Evolutionary conservation across 805 yeast species (phyloP).

Genomic region (Yamadazyma ubonensis): DNA sequence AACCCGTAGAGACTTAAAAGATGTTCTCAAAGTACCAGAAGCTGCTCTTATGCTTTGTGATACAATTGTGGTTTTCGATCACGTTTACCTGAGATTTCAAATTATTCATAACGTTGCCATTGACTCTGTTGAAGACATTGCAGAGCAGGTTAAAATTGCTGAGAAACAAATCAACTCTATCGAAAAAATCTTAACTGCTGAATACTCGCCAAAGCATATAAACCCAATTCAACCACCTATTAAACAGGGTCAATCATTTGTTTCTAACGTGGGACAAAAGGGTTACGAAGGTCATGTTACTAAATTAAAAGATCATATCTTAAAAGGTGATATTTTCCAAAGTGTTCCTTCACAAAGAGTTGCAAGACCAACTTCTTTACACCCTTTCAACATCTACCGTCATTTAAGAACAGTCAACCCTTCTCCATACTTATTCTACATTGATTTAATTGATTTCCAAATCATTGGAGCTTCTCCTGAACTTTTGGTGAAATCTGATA

Average conservation of each 20-base stretch:
- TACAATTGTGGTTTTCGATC: constrained; percentile 86
- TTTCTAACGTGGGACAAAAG: constrained; percentile 88
- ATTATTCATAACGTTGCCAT: constrained; percentile 76
- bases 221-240: constrained; percentile 79
- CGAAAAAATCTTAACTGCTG: constrained; percentile 48
- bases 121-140: constrained; percentile 26
- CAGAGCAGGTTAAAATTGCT: constrained; percentile 53
- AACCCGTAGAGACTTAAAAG: constrained; percentile 72
- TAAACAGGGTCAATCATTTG: constrained; percentile 61
- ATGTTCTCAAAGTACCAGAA: constrained; percentile 84
- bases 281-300: constrained; percentile 88
- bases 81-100: constrained; percentile 91
- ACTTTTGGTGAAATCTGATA: constrained; percentile 78
- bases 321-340: constrained; percentile 92
- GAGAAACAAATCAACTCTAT: constrained; percentile 56
- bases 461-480: constrained; percentile 98
- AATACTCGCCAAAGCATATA: constrained; percentile 42
- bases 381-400: constrained; percentile 94
- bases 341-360: constrained; percentile 98
- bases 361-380: constrained; percentile 90
- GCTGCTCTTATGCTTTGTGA: constrained; percentile 90
- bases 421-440: constrained; percentile 92
- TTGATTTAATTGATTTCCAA: constrained; percentile 89
- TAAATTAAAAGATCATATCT: constrained; percentile 73
- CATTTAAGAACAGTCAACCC: constrained; percentile 96